These are phyloP conservation scores for Lanmaoa pseudosensibilis DNA, from an alignment of 768 basidiomycete species.

Conservation along the genomic window DNA sequence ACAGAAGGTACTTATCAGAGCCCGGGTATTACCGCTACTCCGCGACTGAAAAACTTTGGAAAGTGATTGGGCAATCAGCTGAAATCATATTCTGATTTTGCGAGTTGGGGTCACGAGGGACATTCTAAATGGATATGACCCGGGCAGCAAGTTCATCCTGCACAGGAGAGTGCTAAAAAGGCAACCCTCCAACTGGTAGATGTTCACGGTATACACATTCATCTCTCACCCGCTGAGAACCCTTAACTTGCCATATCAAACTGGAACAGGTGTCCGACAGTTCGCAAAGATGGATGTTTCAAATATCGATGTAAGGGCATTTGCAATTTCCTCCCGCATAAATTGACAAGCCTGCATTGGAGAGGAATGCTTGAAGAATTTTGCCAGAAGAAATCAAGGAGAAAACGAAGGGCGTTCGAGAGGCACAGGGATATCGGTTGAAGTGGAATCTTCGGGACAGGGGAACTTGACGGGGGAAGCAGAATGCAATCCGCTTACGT, in stretches of 20 bases:
- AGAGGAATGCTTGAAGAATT: not conserved
- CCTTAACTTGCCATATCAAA: not conserved
- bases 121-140: slow-evolving; percentile 3
- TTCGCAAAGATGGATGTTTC: not conserved
- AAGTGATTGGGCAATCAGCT: slow-evolving; percentile 4
- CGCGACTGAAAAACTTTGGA: slow-evolving; percentile 6
- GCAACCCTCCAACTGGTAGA: not conserved
- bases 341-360: not conserved
- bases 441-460: slow-evolving; percentile 1
- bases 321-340: not conserved
- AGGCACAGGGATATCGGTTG: slow-evolving; percentile 4
- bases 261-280: not conserved
- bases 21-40: slow-evolving; percentile 12
- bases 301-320: not conserved
- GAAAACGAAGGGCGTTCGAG: not conserved
- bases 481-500: slow-evolving; percentile 6
- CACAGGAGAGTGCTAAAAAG: slow-evolving; percentile 7
- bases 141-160: not conserved
- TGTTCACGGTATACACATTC: not conserved
- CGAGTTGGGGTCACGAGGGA: slow-evolving; percentile 13
- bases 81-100: slow-evolving; percentile 13
- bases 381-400: not conserved
- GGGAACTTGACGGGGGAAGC: not conserved
- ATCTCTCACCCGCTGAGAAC: slow-evolving; percentile 3
- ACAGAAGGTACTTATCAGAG: slow-evolving; percentile 1